Evolutionary conservation across 768 basidiomycete genomes (phyloP).

Genomic region (Boletales sp.): DNA sequence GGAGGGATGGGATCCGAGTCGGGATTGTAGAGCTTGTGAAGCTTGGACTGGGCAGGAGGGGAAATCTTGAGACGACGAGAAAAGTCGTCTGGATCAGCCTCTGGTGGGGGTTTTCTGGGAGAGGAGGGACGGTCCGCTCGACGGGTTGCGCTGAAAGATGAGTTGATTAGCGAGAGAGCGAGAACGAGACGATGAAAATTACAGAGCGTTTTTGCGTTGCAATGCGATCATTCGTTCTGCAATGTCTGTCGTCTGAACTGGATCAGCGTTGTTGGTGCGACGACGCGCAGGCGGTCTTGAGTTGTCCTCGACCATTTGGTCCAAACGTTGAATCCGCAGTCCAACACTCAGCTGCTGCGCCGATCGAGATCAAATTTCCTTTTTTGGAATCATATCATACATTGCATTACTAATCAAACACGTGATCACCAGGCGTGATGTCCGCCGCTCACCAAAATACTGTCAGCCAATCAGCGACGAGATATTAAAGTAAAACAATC

Average conservation of each 20-base stretch:
- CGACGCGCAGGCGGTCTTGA: no score
- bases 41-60: conserved; percentile 39
- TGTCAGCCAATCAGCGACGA: background rate
- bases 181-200: background rate
- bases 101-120: conserved; percentile 25
- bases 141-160: conserved; percentile 40
- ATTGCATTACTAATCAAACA: conserved; percentile 6
- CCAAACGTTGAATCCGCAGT: no score
- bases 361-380: conserved; percentile 30
- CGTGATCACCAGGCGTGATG: conserved; percentile 5
- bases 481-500: no score
- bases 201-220: conserved; percentile 63
- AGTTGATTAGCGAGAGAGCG: no score
- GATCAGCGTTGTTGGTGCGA: no score
- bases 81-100: conserved; percentile 71
- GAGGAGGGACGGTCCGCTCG: conserved; percentile 20
- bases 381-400: conserved; percentile 15
- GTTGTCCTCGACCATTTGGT: no score
- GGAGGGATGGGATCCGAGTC: conserved; percentile 64
- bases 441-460: no score
- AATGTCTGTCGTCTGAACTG: conserved; percentile 43
- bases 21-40: conserved; percentile 66
- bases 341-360: conserved; percentile 23
- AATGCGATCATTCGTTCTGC: conserved; percentile 66
- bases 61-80: conserved; percentile 70